Conservation (phyloP, 257 asterid genomes). For the Osmanthus fragrans region DNA sequence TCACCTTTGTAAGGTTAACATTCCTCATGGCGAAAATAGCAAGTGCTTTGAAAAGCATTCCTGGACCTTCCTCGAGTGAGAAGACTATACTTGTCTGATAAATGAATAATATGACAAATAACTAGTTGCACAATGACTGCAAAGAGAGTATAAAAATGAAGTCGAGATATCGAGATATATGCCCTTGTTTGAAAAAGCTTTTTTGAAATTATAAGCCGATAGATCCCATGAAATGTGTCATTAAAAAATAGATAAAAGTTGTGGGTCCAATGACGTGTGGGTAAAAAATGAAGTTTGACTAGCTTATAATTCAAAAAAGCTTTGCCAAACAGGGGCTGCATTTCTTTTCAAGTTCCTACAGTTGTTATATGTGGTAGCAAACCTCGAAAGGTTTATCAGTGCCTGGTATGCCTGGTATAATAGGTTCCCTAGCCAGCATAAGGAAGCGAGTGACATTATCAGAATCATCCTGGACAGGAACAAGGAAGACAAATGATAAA, state of each 20-base stretch:
- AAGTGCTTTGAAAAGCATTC: no score
- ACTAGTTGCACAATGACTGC: slow-evolving; percentile 6
- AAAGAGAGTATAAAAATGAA: background rate
- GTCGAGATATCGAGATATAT: background rate
- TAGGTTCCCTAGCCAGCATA: slow-evolving; percentile 97
- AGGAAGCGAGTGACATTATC: slow-evolving; percentile 96
- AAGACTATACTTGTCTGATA: slow-evolving; percentile 93
- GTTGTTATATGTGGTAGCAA: slow-evolving; percentile 11
- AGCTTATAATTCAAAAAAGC: no score
- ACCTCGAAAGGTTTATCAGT: slow-evolving; percentile 96
- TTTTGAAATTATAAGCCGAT: no score
- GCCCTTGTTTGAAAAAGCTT: no score
- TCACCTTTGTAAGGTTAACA: no score
- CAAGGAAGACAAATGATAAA: slow-evolving; percentile 15
- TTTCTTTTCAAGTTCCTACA: background rate
- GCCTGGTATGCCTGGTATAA: slow-evolving; percentile 95
- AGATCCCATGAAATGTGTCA: no score
- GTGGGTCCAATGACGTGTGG: no score
- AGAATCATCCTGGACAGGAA: slow-evolving; percentile 75
- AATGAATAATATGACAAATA: slow-evolving; percentile 20
- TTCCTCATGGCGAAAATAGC: no score
- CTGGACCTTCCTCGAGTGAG: no score
- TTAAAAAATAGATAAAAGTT: no score
- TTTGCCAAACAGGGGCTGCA: no score
- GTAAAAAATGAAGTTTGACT: no score